Evolutionary conservation across 2,329 filamentous ascomycete species (phyloP).

Genomic region (Sporothrix curviconia): DNA sequence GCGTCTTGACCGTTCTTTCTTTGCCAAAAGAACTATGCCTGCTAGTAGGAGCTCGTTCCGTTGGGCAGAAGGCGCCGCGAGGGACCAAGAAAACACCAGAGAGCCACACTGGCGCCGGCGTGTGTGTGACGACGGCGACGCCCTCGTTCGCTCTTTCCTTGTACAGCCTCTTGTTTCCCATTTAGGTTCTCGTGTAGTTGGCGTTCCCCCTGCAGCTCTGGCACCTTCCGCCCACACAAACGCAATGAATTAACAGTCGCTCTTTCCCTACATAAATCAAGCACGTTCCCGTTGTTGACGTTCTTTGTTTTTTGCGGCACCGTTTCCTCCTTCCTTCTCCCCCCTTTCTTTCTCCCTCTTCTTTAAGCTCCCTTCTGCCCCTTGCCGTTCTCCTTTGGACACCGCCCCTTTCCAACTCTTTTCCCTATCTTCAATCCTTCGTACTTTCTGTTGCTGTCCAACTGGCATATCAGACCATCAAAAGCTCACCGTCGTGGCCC

Average conservation of each 20-base stretch:
- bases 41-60: too few species aligned
- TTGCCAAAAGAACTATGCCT: neutral
- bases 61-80: neutral
- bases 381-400: conserved; percentile 7
- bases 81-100: neutral
- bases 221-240: too few species aligned
- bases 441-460: neutral
- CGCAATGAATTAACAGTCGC: neutral
- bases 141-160: conserved; percentile 6
- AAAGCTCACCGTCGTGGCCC: neutral
- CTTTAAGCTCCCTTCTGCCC: neutral
- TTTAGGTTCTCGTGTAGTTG: too few species aligned
- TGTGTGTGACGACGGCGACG: neutral
- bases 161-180: too few species aligned
- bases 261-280: conserved; percentile 1
- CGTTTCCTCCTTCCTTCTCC: conserved; percentile 27
- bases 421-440: neutral
- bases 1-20: neutral
- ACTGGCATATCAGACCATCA: neutral
- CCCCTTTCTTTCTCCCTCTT: conserved; percentile 18
- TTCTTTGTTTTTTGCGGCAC: conserved; percentile 20
- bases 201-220: too few species aligned
- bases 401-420: conserved; percentile 21
- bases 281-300: neutral
- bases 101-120: neutral